These are phyloP conservation scores for Helicostylum pulchrum DNA, from an alignment of 192 early-diverging fungal genomes.

Conservation along the genomic window DNA sequence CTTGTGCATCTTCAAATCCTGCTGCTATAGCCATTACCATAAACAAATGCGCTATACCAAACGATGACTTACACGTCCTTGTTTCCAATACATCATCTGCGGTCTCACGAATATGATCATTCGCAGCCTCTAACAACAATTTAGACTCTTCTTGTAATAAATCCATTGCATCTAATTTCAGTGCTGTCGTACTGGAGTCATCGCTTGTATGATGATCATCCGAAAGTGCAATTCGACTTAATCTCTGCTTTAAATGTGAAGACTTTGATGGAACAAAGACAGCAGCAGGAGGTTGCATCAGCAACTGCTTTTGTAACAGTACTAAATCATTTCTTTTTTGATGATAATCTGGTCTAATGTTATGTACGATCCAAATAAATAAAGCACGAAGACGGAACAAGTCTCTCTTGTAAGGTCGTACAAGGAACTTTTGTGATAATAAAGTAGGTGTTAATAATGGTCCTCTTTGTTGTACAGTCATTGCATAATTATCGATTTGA, in stretches of 20 bases:
- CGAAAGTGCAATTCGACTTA: neutral
- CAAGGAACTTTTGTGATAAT: slow-evolving; percentile 61
- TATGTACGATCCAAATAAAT: slow-evolving; percentile 69
- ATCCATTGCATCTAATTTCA: slow-evolving; percentile 2
- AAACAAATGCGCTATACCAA: slow-evolving; percentile 52
- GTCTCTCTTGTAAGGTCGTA: slow-evolving; percentile 58
- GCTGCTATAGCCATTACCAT: slow-evolving; percentile 53
- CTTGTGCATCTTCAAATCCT: slow-evolving; percentile 41
- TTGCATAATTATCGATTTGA: slow-evolving; percentile 65
- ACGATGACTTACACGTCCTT: slow-evolving; percentile 39
- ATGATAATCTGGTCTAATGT: slow-evolving; percentile 41
- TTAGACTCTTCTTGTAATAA: slow-evolving; percentile 12
- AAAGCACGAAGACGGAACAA: slow-evolving; percentile 58
- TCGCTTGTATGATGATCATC: neutral
- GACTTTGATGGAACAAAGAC: neutral
- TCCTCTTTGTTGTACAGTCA: slow-evolving; percentile 59
- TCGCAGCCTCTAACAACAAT: neutral
- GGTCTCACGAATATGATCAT: slow-evolving; percentile 19
- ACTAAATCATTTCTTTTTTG: slow-evolving; percentile 14
- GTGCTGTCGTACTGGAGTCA: neutral
- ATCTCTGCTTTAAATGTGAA: neutral
- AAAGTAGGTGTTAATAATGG: slow-evolving; percentile 56
- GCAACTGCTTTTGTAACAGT: neutral
- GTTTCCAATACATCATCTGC: slow-evolving; percentile 40
- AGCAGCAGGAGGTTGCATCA: neutral